phyloP scores from a whole-genome alignment of 495 filamentous ascomycete genomes.

The Extremus antarcticus region DNA sequence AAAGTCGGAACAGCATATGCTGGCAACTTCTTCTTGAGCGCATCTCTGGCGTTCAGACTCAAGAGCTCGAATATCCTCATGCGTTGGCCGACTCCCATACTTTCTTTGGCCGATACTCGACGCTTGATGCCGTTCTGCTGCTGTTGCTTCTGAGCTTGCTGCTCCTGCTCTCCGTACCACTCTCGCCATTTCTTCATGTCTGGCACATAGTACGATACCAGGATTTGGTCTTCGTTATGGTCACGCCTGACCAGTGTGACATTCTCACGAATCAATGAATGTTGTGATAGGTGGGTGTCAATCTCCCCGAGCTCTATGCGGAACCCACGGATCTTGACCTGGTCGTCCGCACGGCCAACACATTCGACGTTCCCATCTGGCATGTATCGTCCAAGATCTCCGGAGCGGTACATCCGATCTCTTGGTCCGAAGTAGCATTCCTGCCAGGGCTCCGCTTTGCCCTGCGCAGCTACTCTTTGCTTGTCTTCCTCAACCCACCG shows the following conservation, averaged over 20 bases:
- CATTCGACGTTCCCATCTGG: constrained; percentile 50
- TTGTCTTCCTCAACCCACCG: constrained; percentile 60
- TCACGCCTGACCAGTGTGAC: constrained; percentile 79
- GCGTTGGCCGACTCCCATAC: constrained; percentile 15
- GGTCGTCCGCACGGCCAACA: constrained; percentile 69
- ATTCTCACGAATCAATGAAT: constrained; percentile 74
- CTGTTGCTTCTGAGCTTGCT: constrained; percentile 40
- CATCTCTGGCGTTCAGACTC: constrained; percentile 49
- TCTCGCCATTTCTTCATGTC: constrained; percentile 59
- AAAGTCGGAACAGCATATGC: constrained; percentile 72
- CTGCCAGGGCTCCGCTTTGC: constrained; percentile 55
- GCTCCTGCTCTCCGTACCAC: constrained; percentile 45
- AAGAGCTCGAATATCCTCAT: constrained; percentile 46
- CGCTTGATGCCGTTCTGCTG: constrained; percentile 41
- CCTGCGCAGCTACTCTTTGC: constrained; percentile 34
- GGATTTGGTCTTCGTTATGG: constrained; percentile 76
- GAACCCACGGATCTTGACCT: constrained; percentile 94
- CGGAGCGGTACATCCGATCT: constrained; percentile 77
- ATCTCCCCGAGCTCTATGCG: constrained; percentile 92
- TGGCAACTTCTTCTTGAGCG: constrained; percentile 66
- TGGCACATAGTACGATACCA: constrained; percentile 88
- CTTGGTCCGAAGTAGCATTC: constrained; percentile 70
- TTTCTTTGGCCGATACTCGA: constrained; percentile 13
- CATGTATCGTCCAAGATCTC: constrained; percentile 68
- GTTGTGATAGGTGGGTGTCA: constrained; percentile 68